A percentile compares a stretch with the other conserved stretches of the same genome.
These are phyloP conservation scores for Hordeum marinum DNA, from an alignment of 176 grass and related monocot species.

Conservation along the genomic window DNA sequence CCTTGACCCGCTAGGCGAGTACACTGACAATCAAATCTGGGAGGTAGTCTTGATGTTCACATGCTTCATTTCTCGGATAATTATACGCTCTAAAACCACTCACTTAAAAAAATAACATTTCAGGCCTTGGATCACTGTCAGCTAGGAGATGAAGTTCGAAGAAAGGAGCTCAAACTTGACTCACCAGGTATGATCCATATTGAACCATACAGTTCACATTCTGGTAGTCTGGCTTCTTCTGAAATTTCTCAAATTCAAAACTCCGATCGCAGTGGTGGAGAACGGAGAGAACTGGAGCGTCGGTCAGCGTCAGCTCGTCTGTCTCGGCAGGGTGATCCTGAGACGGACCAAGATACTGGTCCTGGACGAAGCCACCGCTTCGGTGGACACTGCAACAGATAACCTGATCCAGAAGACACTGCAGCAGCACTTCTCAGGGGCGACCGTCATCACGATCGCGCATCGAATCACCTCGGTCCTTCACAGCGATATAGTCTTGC, in stretches of 20 bases:
- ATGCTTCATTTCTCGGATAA: background rate
- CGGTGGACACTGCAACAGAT: slow-evolving; percentile 68
- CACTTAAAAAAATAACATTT: background rate
- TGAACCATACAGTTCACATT: background rate
- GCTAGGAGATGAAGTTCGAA: slow-evolving; percentile 66
- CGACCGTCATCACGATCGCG: slow-evolving; percentile 69
- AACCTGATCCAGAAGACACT: slow-evolving; percentile 79
- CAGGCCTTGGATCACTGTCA: slow-evolving; percentile 75
- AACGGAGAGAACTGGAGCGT: slow-evolving; percentile 95
- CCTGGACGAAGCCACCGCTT: slow-evolving; percentile 77
- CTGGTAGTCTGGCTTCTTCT: background rate
- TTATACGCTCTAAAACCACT: background rate
- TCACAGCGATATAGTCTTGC: slow-evolving; percentile 68
- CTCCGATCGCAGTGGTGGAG: slow-evolving; percentile 50
- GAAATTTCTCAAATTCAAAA: background rate
- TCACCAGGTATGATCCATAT: slow-evolving; percentile 36
- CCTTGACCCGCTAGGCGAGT: slow-evolving; percentile 79
- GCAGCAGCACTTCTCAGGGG: slow-evolving; percentile 55
- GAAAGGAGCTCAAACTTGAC: slow-evolving; percentile 58
- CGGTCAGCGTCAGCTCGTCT: slow-evolving; percentile 70
- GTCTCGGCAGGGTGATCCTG: slow-evolving; percentile 60
- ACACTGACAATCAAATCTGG: slow-evolving; percentile 78
- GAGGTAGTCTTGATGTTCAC: slow-evolving; percentile 37
- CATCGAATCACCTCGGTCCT: slow-evolving; percentile 78
- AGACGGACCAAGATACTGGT: slow-evolving; percentile 73